Evolutionary conservation across 2,329 filamentous ascomycete genomes (phyloP).

Genomic region (Cordyceps javanica): DNA sequence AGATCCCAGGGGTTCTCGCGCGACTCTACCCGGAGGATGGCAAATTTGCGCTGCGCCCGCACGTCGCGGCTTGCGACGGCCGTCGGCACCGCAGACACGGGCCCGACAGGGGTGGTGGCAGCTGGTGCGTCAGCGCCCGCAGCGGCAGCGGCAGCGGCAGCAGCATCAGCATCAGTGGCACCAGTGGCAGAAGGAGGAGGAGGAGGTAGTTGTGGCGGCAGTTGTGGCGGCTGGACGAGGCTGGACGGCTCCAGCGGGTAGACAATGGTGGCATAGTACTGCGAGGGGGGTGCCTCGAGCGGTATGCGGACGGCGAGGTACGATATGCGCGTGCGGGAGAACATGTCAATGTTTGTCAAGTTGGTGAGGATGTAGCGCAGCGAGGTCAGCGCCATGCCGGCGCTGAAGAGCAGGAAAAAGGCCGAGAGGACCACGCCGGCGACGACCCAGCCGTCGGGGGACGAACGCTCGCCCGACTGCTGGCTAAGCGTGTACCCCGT

Average conservation of each 20-base stretch:
- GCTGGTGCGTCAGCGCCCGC: not conserved
- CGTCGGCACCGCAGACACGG: not conserved
- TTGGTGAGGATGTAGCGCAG: conserved; percentile 66
- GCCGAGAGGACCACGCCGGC: conserved; percentile 59
- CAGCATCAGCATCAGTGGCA: no score
- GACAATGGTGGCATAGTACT: conserved; percentile 45
- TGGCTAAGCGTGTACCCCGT: conserved; percentile 58
- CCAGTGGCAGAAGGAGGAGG: conserved; percentile 9
- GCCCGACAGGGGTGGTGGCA: not conserved
- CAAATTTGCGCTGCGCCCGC: conserved; percentile 62
- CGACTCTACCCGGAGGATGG: conserved; percentile 64
- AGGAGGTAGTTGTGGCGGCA: no score
- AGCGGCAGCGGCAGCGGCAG: not conserved
- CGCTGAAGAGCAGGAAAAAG: conserved; percentile 76
- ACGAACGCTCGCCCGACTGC: conserved; percentile 35
- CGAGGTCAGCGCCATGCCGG: conserved; percentile 70
- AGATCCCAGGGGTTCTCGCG: conserved; percentile 85
- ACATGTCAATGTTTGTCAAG: conserved; percentile 76
- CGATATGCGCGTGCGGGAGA: conserved; percentile 58
- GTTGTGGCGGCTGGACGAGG: conserved; percentile 15
- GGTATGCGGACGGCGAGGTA: conserved; percentile 71
- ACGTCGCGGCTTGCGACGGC: conserved; percentile 30
- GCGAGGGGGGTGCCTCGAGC: conserved; percentile 34
- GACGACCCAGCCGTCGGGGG: conserved; percentile 55
- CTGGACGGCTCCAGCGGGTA: conserved; percentile 47